These are phyloP conservation scores for Bjerkandera adusta DNA, from an alignment of 1,284 basidiomycete genomes.

Conservation along the genomic window DNA sequence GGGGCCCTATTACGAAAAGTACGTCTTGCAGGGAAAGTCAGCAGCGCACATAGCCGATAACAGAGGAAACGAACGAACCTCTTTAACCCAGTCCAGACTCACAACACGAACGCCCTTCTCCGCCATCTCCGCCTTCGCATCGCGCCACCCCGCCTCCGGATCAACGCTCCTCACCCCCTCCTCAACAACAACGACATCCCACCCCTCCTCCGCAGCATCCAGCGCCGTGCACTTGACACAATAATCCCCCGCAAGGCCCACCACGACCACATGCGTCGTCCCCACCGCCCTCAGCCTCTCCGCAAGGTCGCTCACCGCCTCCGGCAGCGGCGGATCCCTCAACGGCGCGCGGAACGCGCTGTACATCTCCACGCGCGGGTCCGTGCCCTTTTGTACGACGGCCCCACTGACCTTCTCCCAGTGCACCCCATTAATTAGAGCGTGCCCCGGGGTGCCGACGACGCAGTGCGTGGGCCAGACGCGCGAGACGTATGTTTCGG, in stretches of 20 bases:
- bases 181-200: constrained; percentile 36
- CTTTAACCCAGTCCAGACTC: constrained; percentile 22
- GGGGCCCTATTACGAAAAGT: too few relatives aligned
- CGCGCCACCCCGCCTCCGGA: constrained; percentile 25
- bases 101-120: constrained; percentile 27
- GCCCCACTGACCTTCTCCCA: too few relatives aligned
- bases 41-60: too few relatives aligned
- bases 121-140: constrained; percentile 22
- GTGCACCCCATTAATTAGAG: too few relatives aligned
- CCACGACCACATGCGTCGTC: constrained; percentile 47
- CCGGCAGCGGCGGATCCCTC: constrained; percentile 31
- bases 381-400: constrained; percentile 34
- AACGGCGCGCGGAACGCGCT: constrained; percentile 41
- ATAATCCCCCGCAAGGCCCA: constrained; percentile 62
- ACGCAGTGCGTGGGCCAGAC: constrained; percentile 68
- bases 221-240: constrained; percentile 48
- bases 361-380: constrained; percentile 50
- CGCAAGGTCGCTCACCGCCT: constrained; percentile 33
- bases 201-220: constrained; percentile 42
- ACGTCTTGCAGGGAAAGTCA: too few relatives aligned
- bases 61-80: constrained; percentile 23
- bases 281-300: constrained; percentile 32
- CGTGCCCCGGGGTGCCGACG: constrained; percentile 39
- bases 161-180: constrained; percentile 36
- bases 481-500: constrained; percentile 38